Percentiles rank a stretch among this genome's conserved stretches.
Conservation (phyloP, 2,329 filamentous ascomycete genomes). For the Penicillium sp. region DNA sequence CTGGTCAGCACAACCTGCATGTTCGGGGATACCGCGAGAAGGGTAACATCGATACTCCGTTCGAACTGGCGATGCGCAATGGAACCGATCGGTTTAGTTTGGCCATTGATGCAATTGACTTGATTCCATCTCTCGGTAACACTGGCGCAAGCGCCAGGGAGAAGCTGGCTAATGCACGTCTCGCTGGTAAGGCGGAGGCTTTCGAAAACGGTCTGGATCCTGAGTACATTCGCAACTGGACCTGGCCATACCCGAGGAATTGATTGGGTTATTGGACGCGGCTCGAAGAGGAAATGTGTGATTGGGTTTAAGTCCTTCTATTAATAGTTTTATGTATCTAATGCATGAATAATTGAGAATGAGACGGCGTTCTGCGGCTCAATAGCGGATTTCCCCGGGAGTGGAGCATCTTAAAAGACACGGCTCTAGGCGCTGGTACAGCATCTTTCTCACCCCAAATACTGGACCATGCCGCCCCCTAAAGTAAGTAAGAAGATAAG, state of each 20-base stretch:
- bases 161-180: constrained; percentile 63
- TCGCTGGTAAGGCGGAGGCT: constrained; percentile 62
- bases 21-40: constrained; percentile 81
- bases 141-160: constrained; percentile 63
- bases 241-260: constrained; percentile 53
- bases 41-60: constrained; percentile 79
- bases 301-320: neutral
- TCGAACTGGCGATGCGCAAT: constrained; percentile 76
- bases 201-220: constrained; percentile 73
- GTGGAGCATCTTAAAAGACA: neutral
- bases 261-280: neutral
- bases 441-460: neutral
- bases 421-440: neutral
- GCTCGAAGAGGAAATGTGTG: neutral
- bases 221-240: constrained; percentile 64
- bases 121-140: constrained; percentile 63
- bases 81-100: constrained; percentile 74
- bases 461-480: constrained; percentile 12
- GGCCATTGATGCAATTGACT: constrained; percentile 74
- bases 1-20: constrained; percentile 66
- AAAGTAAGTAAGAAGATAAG: constrained; percentile 10
- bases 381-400: neutral
- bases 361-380: neutral
- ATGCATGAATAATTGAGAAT: neutral
- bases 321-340: neutral